Evolutionary conservation across 108 stramenopile genomes (phyloP), one percentile per base, ranked within the genome.

Genomic region (Asterionellopsis glacialis): DNA sequence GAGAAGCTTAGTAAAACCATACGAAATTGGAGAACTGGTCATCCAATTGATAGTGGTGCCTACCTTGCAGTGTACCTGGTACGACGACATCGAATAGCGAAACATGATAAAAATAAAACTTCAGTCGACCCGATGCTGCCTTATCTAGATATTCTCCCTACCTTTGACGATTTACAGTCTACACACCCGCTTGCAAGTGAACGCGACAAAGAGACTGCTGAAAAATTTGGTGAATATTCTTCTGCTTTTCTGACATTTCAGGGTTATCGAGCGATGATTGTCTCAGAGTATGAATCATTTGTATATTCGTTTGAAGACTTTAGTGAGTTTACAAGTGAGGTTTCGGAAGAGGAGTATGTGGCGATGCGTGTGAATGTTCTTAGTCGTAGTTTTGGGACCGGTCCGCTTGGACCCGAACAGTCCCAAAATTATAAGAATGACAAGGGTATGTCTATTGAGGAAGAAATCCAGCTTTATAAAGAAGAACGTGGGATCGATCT

Each of bases 351-450:
- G 14, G 77, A 84, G 7, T 92, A 88, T 65, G 25, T 68, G 16
- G 62, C 72, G 9, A 83, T 83, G 58, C 71, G 87, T 10, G 51
- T 89, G n/a, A 71, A 79, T 65, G 91, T 93, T 14, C 61, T 88
- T 58, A 85, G 83, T 40, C 78, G 87, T 19, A 70, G 84, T 60
- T 93, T 85, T 57, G 80, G 80, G 7, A 75, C 86, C 11, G 79
- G 79, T 43, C 56, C 65, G 72, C 70, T 42, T 66, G 41, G 43
- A 57, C n/a, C 76, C 10, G 61, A 54, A 45, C 33, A 45, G 5
- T 81, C 76, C 70, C 45, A 50, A 15, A 51, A 44, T n/a, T n/a
- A n/a, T n/a, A n/a, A 15, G 45, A 66, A 14, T 51, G 63, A 54
- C 53, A 60, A 26, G 41, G 42, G 64, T 16, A 51, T 63, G 26